Evolutionary conservation across 495 filamentous ascomycete species (phyloP), one percentile per base, ranked within the genome.

Genomic region (Hypoxylon crocopeplum): DNA sequence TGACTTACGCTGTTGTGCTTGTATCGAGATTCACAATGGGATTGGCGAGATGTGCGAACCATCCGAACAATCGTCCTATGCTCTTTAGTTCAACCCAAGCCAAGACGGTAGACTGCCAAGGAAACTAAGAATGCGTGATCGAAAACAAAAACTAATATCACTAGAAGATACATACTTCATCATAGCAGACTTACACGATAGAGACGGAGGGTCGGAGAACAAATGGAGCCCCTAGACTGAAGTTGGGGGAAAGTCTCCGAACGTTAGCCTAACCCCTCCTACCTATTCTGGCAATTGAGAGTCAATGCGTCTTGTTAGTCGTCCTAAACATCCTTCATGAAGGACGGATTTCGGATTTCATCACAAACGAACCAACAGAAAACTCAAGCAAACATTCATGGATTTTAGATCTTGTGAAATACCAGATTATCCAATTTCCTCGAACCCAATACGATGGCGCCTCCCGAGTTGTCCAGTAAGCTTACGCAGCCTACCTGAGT

Each of bases 261-360:
- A 32, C 37, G 7, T 19, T 44, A 47, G 33, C 22, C 6, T 20
- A 50, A 30, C 54, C 54, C 61, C 55, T 59, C 61, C 45, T 64
- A 36, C 61, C 27, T 22, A 36, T 64, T 64, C 47, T 32, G 24
- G 61, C 12, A 58, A 48, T 38, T 24, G 25, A 5, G 4, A 24
- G 6, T 52, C 47, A 47, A 48, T 41, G 13, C 48, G 34, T 36
- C n/a, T 30, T 36, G 13, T 40, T 38, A 42, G 27, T 52, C 27
- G 19, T 32, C 30, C 40, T 44, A 5, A 12, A 25, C 10, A 11
- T 37, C 17, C 13, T 38, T 34, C 17, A 29, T 21, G 20, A 32
- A 27, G 19, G 17, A 19, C 54, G 54, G 46, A 24, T 30, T 58
- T 50, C 45, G 46, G 38, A 19, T 13, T 56, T 39, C 12, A 48